phyloP scores from a whole-genome alignment of 805 yeast species.

The Candida sanyiensis region DNA sequence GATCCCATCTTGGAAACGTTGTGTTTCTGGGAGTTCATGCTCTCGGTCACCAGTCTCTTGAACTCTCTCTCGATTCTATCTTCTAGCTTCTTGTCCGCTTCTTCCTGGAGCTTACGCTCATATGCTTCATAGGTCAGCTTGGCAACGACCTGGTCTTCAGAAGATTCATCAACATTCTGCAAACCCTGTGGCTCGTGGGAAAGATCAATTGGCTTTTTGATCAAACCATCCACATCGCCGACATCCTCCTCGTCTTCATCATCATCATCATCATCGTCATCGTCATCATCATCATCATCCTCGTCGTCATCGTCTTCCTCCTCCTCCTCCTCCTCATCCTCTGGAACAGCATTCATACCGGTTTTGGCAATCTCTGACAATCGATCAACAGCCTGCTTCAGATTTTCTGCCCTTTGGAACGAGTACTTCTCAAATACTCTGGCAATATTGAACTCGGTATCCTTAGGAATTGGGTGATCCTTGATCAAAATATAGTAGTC shows the following conservation, averaged over 20 bases:
- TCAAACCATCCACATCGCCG: neutral
- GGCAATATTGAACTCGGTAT: slow-evolving; percentile 47
- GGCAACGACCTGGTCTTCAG: slow-evolving; percentile 24
- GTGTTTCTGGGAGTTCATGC: slow-evolving; percentile 32
- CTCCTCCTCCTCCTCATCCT: slow-evolving; percentile 18
- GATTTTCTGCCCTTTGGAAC: slow-evolving; percentile 31
- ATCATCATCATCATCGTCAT: slow-evolving; percentile 24
- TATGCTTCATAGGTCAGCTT: slow-evolving; percentile 35
- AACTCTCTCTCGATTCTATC: slow-evolving; percentile 54
- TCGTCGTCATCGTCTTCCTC: slow-evolving; percentile 14
- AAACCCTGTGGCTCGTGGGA: too few relatives aligned
- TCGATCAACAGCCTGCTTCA: slow-evolving; percentile 39
- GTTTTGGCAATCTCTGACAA: slow-evolving; percentile 31
- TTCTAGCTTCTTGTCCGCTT: slow-evolving; percentile 41
- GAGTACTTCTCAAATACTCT: slow-evolving; percentile 36
- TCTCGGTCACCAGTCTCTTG: slow-evolving; percentile 44
- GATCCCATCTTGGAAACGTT: slow-evolving; percentile 5
- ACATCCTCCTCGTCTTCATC: slow-evolving; percentile 19
- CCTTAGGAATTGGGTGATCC: slow-evolving; percentile 55
- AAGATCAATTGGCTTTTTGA: too few relatives aligned
- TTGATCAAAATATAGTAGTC: slow-evolving; percentile 70
- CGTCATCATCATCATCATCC: slow-evolving; percentile 12
- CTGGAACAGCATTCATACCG: slow-evolving; percentile 14
- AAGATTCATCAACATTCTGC: neutral
- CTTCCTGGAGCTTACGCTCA: slow-evolving; percentile 31